Evolutionary conservation across 805 yeast genomes (phyloP), one percentile per base, ranked within the genome.

Genomic region (Suhomyces pyralidae): DNA sequence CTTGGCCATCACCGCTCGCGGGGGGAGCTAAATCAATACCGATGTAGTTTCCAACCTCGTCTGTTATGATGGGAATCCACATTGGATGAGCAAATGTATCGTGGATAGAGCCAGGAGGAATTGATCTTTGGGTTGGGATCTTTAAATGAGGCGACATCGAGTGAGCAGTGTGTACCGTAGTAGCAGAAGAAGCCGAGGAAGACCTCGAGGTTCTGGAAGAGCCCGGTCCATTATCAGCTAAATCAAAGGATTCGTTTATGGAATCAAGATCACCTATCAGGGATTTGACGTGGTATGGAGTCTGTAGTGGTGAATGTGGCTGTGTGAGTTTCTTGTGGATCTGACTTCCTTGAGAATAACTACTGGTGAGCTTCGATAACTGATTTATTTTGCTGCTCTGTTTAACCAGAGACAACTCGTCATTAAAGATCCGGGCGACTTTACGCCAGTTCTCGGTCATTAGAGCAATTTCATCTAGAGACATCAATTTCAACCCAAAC

Each of bases 31-130:
- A 78, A 71, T 93, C 99, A 12, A 94, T 76, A 49, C 91, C 99
- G 56, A 93, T 85, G 68, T 91, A 92, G 71, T 93, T 93, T 46
- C 99, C 99, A 24, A 84, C 87, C 49, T 82, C 84, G 67, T 93
- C 99, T 40, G 94, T 90, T 25, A 89, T 84, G 46, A 93, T 69
- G 2, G 99, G 99, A 53, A 93, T 86, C 99, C 99, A 93, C 61
- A 81, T 82, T 3, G 90, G 84, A 67, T 90, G 90, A n/a, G 97
- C 93, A 69, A 90, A 94, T 6, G 84, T 83, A 7, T 81, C 79
- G 65, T 88, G 88, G 45, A 91, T 76, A 10, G 84, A 73, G 5
- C 84, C 85, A 17, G 88, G 88, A 7, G 99, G 99, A 14, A 90
- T 77, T 0, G 94, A 85, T 53, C 78, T 78, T 70, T 75, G 80